phyloP scores from a whole-genome alignment of 768 basidiomycete genomes.

The Leccinum boreale region DNA sequence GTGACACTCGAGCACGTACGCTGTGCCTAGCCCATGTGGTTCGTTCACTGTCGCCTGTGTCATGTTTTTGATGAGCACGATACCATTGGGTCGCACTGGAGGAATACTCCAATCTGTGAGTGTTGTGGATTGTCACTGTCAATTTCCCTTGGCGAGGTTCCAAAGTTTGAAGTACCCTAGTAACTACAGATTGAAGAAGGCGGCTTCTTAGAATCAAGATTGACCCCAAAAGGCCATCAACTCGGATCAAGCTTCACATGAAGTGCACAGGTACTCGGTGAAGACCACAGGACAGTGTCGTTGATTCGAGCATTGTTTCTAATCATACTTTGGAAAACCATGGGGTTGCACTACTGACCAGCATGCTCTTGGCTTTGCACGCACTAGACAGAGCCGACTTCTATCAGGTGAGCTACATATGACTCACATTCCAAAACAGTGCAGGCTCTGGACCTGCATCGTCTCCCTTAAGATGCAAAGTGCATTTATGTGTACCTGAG shows the following conservation, averaged over 20 bases:
- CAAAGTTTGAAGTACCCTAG: background rate
- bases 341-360: background rate
- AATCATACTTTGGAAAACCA: background rate
- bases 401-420: background rate
- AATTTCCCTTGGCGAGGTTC: background rate
- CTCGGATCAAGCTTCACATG: background rate
- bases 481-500: too few relatives aligned
- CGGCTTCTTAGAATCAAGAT: background rate
- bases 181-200: background rate
- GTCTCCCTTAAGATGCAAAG: background rate
- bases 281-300: background rate
- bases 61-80: background rate
- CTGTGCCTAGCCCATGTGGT: background rate
- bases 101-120: background rate
- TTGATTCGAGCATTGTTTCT: background rate
- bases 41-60: background rate
- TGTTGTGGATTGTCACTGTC: background rate
- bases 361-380: background rate
- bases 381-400: background rate
- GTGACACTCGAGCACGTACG: background rate
- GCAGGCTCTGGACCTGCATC: background rate
- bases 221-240: background rate
- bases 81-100: background rate
- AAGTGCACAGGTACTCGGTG: background rate
- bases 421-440: background rate